These are phyloP conservation scores for Penicillium nordicum DNA, from an alignment of 2,329 filamentous ascomycete species.

Conservation along the genomic window DNA sequence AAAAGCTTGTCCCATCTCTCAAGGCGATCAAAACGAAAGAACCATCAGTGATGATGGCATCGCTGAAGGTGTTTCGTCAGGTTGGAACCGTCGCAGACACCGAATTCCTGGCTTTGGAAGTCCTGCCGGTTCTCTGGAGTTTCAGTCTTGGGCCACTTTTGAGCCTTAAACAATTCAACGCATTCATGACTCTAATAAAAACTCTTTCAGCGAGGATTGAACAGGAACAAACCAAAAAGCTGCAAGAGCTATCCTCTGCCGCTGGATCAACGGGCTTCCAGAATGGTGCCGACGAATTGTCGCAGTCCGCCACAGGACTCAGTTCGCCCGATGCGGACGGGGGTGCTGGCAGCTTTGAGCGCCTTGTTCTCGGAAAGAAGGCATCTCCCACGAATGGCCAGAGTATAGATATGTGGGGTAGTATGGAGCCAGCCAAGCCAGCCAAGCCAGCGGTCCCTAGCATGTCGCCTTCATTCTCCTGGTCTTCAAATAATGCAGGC, in stretches of 20 bases:
- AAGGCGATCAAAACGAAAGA: constrained; percentile 97
- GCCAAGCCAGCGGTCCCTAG: constrained; percentile 25
- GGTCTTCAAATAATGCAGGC: constrained; percentile 37
- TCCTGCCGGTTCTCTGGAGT: constrained; percentile 83
- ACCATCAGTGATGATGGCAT: constrained; percentile 94
- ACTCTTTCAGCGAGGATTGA: constrained; percentile 75
- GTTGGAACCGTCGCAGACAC: constrained; percentile 78
- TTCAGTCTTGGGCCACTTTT: constrained; percentile 90
- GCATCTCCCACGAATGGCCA: constrained; percentile 35
- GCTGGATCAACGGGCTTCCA: constrained; percentile 49
- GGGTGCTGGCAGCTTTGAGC: constrained; percentile 71
- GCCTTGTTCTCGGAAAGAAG: constrained; percentile 74
- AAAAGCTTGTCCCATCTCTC: constrained; percentile 88
- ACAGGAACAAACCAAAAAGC: constrained; percentile 79
- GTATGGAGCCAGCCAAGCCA: constrained; percentile 28
- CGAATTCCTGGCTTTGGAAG: constrained; percentile 88
- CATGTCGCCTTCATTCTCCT: constrained; percentile 41
- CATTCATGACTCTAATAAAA: constrained; percentile 87
- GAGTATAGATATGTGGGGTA: constrained; percentile 34
- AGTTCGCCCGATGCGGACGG: constrained; percentile 51
- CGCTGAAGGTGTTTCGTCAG: constrained; percentile 77
- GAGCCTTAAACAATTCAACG: constrained; percentile 80
- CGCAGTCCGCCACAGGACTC: constrained; percentile 24
- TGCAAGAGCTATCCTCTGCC: constrained; percentile 74
- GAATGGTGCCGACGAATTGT: constrained; percentile 26